Percentiles rank a stretch among this genome's conserved stretches.
Conservation (phyloP, 2,329 filamentous ascomycete genomes). For the Helotiales sp. region DNA sequence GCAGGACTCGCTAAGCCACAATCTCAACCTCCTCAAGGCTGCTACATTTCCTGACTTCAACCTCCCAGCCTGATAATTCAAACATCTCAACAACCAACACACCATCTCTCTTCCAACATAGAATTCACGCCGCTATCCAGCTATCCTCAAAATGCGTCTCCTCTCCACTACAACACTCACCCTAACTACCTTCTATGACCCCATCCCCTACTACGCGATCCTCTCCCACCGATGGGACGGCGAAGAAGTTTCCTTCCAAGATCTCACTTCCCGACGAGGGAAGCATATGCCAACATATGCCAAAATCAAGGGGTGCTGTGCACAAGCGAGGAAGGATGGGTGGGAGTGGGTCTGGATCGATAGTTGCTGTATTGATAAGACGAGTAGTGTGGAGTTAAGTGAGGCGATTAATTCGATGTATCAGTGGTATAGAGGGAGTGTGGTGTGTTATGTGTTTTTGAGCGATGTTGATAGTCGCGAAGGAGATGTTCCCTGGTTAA, state of each 20-base stretch:
- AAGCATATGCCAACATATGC: neutral
- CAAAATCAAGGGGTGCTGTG: constrained; percentile 10
- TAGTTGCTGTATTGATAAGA: neutral
- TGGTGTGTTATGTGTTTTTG: neutral
- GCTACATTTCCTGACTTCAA: neutral
- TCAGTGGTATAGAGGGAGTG: neutral
- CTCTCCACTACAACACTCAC: neutral
- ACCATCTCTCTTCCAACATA: neutral
- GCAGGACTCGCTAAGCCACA: too few species aligned
- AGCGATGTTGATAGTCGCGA: too few species aligned
- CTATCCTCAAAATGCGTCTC: neutral
- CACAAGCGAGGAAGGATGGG: neutral
- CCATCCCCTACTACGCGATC: constrained; percentile 21
- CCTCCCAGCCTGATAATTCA: neutral
- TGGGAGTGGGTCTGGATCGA: neutral
- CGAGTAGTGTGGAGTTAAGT: neutral
- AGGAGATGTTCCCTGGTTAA: too few species aligned
- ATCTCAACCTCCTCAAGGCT: neutral
- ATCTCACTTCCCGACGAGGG: constrained; percentile 2
- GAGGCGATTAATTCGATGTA: neutral
- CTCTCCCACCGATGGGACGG: constrained; percentile 18
- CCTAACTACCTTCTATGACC: constrained; percentile 1
- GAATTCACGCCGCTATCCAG: neutral
- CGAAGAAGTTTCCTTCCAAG: constrained; percentile 14
- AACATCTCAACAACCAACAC: neutral